Evolutionary conservation across 371 early-diverging fungal genomes (phyloP), one percentile per base, ranked within the genome.

Genomic region (Haplosporangium sp.): DNA sequence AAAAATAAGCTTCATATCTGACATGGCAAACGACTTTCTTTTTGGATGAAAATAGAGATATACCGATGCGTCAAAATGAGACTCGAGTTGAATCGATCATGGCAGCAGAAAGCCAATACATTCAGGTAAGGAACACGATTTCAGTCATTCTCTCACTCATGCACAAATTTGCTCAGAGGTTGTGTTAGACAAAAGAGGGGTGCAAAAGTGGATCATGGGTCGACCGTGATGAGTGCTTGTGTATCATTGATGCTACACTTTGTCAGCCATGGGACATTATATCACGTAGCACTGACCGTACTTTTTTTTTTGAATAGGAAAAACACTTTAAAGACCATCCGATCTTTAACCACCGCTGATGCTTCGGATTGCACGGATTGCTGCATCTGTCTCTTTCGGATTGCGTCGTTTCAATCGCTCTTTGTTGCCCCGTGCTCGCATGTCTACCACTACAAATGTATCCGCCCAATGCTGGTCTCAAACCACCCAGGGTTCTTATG

Each of bases 341-440:
- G 70, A 57, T 62, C 62, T 48, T 56, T 75, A 29, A 83, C 76
- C 36, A 71, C 70, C 42, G 80, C 67, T 41, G 65, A 82, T 36
- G 66, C 80, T 8, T 45, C 74, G 12, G 59, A 59, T 59, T 65
- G 75, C 13, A 86, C 84, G 60, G 98, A 98, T 76, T 98, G 98
- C 83, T 96, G 97, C 80, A 98, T 98, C 67, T 98, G 98, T 83
- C 87, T 98, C 53, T 94, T 92, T 73, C 86, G 93, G 57, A 89
- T 97, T 65, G 91, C 91, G 7, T 95, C 95, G 14, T 94, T 92
- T 83, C 97, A 97, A 83, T 95, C 97, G 9, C 86, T 98, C 52
- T 98, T 98, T 76, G 87, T 97, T 14, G 93, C 98, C 6, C 97
- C 98, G 3, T 97, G 98, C 74, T 95, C 95, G 11, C 98, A 97